These are phyloP conservation scores for Thermoascus crustaceus DNA, from an alignment of 2,329 filamentous ascomycete species.

Conservation along the genomic window DNA sequence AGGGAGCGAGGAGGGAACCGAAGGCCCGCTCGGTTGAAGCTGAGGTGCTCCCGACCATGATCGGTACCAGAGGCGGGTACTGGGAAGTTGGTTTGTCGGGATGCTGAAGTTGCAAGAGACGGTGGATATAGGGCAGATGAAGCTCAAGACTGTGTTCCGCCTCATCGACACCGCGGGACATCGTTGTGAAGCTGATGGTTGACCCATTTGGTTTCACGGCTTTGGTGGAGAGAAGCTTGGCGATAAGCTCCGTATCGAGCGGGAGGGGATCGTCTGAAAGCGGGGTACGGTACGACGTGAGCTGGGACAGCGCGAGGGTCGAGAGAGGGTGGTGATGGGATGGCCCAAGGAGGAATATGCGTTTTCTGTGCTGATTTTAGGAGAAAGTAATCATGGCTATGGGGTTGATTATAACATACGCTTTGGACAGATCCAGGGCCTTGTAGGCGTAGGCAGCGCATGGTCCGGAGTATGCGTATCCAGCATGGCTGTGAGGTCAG, in stretches of 20 bases:
- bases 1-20: constrained; percentile 66
- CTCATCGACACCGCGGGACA: constrained; percentile 61
- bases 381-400: constrained; percentile 1
- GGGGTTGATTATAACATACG: constrained; percentile 39
- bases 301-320: constrained; percentile 67
- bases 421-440: constrained; percentile 68
- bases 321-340: constrained; percentile 80
- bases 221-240: constrained; percentile 24
- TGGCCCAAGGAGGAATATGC: constrained; percentile 85
- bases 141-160: constrained; percentile 92
- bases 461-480: constrained; percentile 83
- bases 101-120: constrained; percentile 53
- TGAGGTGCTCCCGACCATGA: constrained; percentile 73
- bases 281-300: constrained; percentile 44
- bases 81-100: constrained; percentile 42
- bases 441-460: constrained; percentile 95
- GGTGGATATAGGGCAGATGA: constrained; percentile 90
- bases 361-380: constrained; percentile 50
- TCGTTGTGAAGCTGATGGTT: constrained; percentile 39
- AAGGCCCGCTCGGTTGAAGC: constrained; percentile 57
- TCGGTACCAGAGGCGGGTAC: constrained; percentile 71
- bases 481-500: constrained; percentile 63
- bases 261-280: constrained; percentile 36
- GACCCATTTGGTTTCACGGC: constrained; percentile 22
- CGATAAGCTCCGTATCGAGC: constrained; percentile 37